These are phyloP conservation scores for Fusarium compactum DNA, from an alignment of 2,329 filamentous ascomycete species.

Conservation along the genomic window DNA sequence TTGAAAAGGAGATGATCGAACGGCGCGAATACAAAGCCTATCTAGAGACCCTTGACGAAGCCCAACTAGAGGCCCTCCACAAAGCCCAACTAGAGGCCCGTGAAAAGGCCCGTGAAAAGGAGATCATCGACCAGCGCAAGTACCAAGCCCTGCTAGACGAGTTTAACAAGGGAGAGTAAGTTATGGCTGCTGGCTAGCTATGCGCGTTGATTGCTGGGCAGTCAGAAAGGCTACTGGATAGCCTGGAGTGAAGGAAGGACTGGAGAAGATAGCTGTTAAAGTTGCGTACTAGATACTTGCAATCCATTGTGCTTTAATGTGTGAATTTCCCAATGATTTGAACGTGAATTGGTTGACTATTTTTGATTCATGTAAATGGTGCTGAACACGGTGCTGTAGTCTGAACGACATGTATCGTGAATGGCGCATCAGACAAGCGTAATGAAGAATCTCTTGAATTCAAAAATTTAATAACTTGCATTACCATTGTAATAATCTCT, in stretches of 20 bases:
- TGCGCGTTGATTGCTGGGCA: not conserved
- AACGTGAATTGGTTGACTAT: not conserved
- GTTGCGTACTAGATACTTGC: not conserved
- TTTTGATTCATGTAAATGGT: not conserved
- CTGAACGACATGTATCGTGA: not conserved
- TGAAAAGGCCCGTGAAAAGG: not conserved
- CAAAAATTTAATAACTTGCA: not conserved
- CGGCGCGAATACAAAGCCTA: not conserved
- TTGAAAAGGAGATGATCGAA: not conserved
- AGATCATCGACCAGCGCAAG: not conserved
- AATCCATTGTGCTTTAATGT: not conserved
- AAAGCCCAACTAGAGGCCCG: not conserved
- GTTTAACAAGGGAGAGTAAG: not conserved
- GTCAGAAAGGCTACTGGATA: not conserved
- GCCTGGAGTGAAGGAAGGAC: not conserved
- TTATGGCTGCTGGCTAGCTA: not conserved
- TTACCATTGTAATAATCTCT: not conserved
- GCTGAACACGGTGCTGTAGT: not conserved
- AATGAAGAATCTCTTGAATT: too few relatives aligned
- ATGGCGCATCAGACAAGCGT: not conserved
- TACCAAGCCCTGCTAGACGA: not conserved
- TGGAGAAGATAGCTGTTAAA: not conserved
- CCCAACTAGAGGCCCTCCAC: not conserved
- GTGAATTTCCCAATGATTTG: accelerated
- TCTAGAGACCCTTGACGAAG: not conserved